Conservation (phyloP, 1,139 yeast genomes). For the Lodderomyces orthopsilosis region DNA sequence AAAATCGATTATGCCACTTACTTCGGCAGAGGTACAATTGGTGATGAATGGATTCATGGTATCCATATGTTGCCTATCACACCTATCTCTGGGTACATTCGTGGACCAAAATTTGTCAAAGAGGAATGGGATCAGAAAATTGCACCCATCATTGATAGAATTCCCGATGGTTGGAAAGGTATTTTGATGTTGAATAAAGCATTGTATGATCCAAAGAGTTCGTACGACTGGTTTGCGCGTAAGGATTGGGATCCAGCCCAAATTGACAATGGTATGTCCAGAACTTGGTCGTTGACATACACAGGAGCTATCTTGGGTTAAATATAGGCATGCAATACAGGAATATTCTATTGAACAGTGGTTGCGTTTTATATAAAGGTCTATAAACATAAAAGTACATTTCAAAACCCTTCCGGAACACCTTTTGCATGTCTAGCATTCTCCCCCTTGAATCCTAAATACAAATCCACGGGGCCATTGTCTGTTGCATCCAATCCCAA, state of each 20-base stretch:
- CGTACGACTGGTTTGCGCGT: constrained; percentile 42
- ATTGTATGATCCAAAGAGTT: constrained; percentile 31
- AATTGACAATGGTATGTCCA: constrained; percentile 45
- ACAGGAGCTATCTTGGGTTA: constrained; percentile 28
- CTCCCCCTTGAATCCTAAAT: constrained; percentile 55
- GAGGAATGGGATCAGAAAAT: constrained; percentile 46
- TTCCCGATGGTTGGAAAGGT: constrained; percentile 49
- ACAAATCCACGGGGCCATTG: constrained; percentile 61
- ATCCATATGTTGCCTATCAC: constrained; percentile 49
- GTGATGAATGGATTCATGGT: constrained; percentile 48
- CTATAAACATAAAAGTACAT: constrained; percentile 12
- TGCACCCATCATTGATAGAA: constrained; percentile 28
- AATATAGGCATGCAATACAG: background rate
- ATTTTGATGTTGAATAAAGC: constrained; percentile 41
- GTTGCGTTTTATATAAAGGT: background rate
- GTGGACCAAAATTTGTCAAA: constrained; percentile 33
- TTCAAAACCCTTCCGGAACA: constrained; percentile 79
- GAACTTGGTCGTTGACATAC: constrained; percentile 45
- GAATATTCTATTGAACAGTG: background rate
- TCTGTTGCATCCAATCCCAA: constrained; percentile 45
- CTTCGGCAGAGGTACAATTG: constrained; percentile 43
- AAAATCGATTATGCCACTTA: constrained; percentile 45
- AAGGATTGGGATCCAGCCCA: constrained; percentile 36
- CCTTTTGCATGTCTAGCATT: constrained; percentile 69
- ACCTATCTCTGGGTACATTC: constrained; percentile 40